Conservation (phyloP, 306 rosid genomes). For the Amphicarpaea edgeworthii region DNA sequence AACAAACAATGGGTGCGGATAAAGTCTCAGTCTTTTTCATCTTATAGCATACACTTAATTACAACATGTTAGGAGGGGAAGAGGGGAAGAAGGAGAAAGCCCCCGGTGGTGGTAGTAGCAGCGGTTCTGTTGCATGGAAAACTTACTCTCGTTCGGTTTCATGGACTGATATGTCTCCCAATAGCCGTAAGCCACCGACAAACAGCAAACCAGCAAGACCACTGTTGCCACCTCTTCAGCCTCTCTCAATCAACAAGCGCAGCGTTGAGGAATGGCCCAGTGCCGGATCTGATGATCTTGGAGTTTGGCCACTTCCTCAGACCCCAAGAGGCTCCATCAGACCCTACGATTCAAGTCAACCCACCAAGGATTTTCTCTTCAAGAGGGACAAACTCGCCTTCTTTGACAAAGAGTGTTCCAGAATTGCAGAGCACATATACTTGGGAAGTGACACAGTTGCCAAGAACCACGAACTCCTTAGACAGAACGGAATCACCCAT, state of each 20-base stretch:
- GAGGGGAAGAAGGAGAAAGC: constrained; percentile 50
- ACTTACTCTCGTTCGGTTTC: constrained; percentile 77
- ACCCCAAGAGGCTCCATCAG: constrained; percentile 72
- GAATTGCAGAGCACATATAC: constrained; percentile 86
- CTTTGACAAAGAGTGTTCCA: constrained; percentile 85
- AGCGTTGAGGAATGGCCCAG: constrained; percentile 82
- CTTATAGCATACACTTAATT: constrained; percentile 12
- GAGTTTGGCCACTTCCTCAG: constrained; percentile 87
- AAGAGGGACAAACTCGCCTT: constrained; percentile 88
- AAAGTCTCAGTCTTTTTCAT: constrained; percentile 39
- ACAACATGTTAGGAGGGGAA: constrained; percentile 63
- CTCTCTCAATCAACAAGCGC: constrained; percentile 72
- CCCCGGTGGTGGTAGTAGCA: constrained; percentile 20
- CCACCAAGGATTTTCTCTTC: constrained; percentile 69
- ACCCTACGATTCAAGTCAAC: constrained; percentile 51
- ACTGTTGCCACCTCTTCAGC: constrained; percentile 83
- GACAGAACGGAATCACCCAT: constrained; percentile 78
- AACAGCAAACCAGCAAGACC: constrained; percentile 64
- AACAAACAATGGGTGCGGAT: constrained; percentile 56
- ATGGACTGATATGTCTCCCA: constrained; percentile 82
- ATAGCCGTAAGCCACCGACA: constrained; percentile 50
- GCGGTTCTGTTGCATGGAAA: constrained; percentile 39
- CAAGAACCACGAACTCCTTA: constrained; percentile 79
- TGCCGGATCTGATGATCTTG: constrained; percentile 96
- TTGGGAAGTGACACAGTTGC: constrained; percentile 96